phyloP scores from a whole-genome alignment of 345 rosid species.

The Cardamine occulta region DNA sequence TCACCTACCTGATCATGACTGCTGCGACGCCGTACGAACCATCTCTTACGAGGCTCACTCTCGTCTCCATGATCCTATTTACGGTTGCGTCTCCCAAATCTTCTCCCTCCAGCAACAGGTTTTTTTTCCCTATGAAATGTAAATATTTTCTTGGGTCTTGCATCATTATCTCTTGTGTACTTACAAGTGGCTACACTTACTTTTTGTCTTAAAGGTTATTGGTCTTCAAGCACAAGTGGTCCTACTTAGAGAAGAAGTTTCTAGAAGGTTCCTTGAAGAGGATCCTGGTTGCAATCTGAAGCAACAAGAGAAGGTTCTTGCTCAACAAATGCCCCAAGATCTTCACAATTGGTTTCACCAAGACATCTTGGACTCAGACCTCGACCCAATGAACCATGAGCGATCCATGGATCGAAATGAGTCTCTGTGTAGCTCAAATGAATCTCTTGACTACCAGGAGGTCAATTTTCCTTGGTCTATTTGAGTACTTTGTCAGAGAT shows the following conservation, averaged over 20 bases:
- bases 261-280: slow-evolving; percentile 51
- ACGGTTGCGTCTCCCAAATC: slow-evolving; percentile 96
- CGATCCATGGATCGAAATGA: slow-evolving; percentile 27
- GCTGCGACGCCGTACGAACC: slow-evolving; percentile 83
- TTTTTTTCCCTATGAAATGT: not conserved
- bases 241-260: slow-evolving; percentile 74
- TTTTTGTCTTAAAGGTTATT: slow-evolving; percentile 63
- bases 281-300: slow-evolving; percentile 38
- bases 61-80: slow-evolving; percentile 90
- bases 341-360: slow-evolving; percentile 63
- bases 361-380: slow-evolving; percentile 37
- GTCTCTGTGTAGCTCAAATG: slow-evolving; percentile 35
- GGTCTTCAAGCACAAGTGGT: slow-evolving; percentile 85
- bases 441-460: slow-evolving; percentile 26
- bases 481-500: slow-evolving; percentile 1
- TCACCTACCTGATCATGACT: slow-evolving; percentile 71
- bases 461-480: slow-evolving; percentile 33
- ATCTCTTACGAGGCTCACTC: slow-evolving; percentile 97
- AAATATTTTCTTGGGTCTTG: not conserved
- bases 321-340: slow-evolving; percentile 50
- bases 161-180: slow-evolving; percentile 25
- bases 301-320: slow-evolving; percentile 41
- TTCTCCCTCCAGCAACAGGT: slow-evolving; percentile 98
- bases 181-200: slow-evolving; percentile 15
- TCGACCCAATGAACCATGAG: slow-evolving; percentile 8